Base-by-base conservation (phyloP, 2,329 filamentous ascomycete genomes). In the Aspergillus tanneri region DNA sequence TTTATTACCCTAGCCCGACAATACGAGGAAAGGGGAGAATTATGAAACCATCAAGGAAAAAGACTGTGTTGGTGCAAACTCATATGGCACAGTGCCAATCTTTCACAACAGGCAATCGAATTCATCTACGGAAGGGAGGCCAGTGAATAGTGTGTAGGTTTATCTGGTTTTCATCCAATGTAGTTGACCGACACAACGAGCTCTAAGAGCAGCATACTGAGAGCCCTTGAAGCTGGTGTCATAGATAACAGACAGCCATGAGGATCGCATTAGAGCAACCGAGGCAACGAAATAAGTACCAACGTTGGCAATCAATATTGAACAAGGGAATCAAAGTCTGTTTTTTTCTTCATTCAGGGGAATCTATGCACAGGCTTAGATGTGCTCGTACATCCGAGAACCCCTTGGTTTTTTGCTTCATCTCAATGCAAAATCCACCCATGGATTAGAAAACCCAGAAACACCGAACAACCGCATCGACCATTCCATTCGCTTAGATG, bases 401-500 rank as follows among this genome's bases (percentile, higher is more conserved):
- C 66, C 65, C 54, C 55, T 35, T 45, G 19, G 25, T 47, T 55
- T 65, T 60, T 61, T 58, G 60, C 61, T 67, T 70, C 65, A 62
- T 70, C 64, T 66, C 63, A 59, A 66, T 67, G 61, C 60, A 62
- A 65, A 68, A 57, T 65, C 64, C 62, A 63, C 58, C 61, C 55
- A 53, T 55, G 53, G 58, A 62, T 55, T 58, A 54, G 60, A 64
- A 61, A 65, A 57, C 60, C 61, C 60, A 62, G 59, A 61, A 68
- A 70, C 68, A 70, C 66, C 66, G 61, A 63, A 64, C 58, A 67
- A 66, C 67, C 66, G 61, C 63, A 61, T 62, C 63, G 58, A 59
- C 62, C 61, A 54, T 62, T 58, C 59, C 61, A 60, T 63, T 61
- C 64, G 61, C 70, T 84, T 93, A 99, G 77, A 99, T 97, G 72